Conservation (phyloP, 352 stramenopile genomes). For the Aphanomyces astaci region DNA sequence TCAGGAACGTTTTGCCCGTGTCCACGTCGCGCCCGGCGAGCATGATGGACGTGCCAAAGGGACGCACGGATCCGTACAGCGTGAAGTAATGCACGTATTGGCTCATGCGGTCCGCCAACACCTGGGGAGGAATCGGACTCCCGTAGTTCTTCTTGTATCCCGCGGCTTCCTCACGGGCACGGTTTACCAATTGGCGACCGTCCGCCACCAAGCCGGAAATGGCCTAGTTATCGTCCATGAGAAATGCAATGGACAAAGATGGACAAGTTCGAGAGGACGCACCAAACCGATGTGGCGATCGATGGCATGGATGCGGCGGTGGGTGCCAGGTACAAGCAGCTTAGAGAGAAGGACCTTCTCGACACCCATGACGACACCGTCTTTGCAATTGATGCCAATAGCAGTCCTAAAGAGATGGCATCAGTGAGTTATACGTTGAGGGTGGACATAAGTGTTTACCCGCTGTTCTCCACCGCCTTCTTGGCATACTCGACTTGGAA, state of each 20-base stretch:
- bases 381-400: slow-evolving; percentile 96
- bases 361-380: slow-evolving; percentile 96
- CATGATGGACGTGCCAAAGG: slow-evolving; percentile 94
- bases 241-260: slow-evolving; percentile 7
- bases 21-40: slow-evolving; percentile 94
- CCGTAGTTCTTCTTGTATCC: slow-evolving; percentile 97
- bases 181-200: slow-evolving; percentile 93
- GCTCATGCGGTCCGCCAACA: slow-evolving; percentile 92
- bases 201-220: slow-evolving; percentile 95
- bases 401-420: slow-evolving; percentile 65
- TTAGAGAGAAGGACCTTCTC: slow-evolving; percentile 94
- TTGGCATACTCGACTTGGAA: slow-evolving; percentile 99
- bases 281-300: slow-evolving; percentile 89
- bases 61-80: slow-evolving; percentile 93
- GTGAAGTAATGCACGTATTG: slow-evolving; percentile 99
- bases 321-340: slow-evolving; percentile 87
- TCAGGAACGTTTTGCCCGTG: slow-evolving; percentile 82
- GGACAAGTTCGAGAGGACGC: background rate
- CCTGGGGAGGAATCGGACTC: slow-evolving; percentile 84
- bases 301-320: slow-evolving; percentile 84
- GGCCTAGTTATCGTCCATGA: slow-evolving; percentile 34
- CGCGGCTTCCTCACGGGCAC: slow-evolving; percentile 89
- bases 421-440: background rate
- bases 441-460: slow-evolving; percentile 30
- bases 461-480: slow-evolving; percentile 97